These are phyloP conservation scores for Macrophomina tecta DNA, from an alignment of 2,329 filamentous ascomycete genomes.

Conservation along the genomic window DNA sequence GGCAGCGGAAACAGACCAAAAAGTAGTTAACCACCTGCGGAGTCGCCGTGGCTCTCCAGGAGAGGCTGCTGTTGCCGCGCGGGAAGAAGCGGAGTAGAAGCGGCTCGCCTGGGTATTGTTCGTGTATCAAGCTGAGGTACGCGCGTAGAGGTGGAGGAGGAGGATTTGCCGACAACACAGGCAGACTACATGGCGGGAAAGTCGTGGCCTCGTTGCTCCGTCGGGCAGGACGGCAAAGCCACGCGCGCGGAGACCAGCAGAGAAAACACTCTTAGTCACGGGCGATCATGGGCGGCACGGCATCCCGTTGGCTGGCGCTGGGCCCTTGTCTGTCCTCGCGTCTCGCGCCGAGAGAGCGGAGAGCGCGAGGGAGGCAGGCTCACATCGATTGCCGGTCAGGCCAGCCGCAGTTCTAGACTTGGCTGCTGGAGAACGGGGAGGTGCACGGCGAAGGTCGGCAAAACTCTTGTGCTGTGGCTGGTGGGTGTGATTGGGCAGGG, in stretches of 20 bases:
- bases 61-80: constrained; percentile 3
- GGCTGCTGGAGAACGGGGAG: too few species aligned
- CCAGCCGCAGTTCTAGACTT: constrained; percentile 1
- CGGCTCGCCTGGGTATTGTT: neutral
- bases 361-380: neutral
- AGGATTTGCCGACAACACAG: neutral
- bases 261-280: neutral
- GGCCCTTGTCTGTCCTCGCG: neutral
- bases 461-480: neutral
- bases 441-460: neutral
- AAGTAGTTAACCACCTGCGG: neutral
- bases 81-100: neutral
- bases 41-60: neutral
- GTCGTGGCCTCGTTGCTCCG: neutral
- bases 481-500: neutral
- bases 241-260: neutral
- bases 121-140: neutral
- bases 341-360: neutral
- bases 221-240: neutral
- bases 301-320: constrained; percentile 7
- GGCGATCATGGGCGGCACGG: constrained; percentile 11
- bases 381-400: neutral
- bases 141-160: neutral
- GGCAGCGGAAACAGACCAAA: neutral
- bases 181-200: neutral